Base-by-base conservation (phyloP, 2,329 filamentous ascomycete species). In the Beauveria australis region DNA sequence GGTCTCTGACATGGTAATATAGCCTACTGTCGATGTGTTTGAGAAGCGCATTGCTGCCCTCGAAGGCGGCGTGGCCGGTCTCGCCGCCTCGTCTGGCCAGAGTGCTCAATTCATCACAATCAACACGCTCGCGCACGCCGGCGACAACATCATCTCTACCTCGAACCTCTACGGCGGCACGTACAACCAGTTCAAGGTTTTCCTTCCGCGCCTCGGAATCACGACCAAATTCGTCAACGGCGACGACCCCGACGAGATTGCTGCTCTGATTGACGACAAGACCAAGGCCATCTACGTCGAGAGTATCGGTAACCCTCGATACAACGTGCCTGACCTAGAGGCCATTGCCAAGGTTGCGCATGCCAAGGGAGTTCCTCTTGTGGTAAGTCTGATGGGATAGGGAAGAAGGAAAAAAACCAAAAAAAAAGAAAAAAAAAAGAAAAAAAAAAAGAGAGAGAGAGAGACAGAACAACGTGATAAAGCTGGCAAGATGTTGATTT, bases 21-120 rank as follows among this genome's bases (percentile, higher is more conserved):
- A 91, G 88, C 92, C 93, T 2, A 97, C 93, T 0, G 89, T 93
- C 67, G 93, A 95, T 75, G 93, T 97, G 30, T 93, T 99, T 65
- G 94, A 99, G 78, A 95, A 97, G 80, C 87, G 93, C 63, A 89
- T 97, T 55, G 92, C 93, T n/a, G 92, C 93, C 16, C 85, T 97
- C 5, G 94, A 99, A 76, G 93, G 92, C 37, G 94, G 94, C 69
- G 86, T 90, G 37, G 92, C 89, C 18, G 92, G 91, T 49, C 83
- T 97, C 30, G 92, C 91, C 6, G 84, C 92, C 47, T 81, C 91
- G 0, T 96, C 92, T 1, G 92, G 93, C 61, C 92, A 96, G 75
- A 85, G 90, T 3, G 93, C 93, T 1, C 92, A 97, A 72, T 96
- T 97, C 79, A 92, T 97, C 80, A 81, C 91, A 60, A 87, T 97